phyloP scores from a whole-genome alignment of 306 rosid species.

The Quercus dentata region DNA sequence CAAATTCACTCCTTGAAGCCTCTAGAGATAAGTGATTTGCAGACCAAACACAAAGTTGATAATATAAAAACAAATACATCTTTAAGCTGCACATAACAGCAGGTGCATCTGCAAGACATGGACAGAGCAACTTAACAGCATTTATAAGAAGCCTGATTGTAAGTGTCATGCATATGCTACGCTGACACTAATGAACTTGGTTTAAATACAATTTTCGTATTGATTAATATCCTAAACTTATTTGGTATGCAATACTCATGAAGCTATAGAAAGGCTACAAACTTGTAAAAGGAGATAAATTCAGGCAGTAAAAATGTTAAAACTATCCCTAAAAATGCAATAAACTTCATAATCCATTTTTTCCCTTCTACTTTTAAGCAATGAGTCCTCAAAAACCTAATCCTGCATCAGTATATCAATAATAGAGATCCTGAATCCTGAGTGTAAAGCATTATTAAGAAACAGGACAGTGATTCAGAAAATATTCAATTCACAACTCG shows the following conservation, averaged over 20 bases:
- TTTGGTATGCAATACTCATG: not conserved
- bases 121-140: not conserved
- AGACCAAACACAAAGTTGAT: not conserved
- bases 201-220: not conserved
- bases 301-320: not conserved
- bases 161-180: not conserved
- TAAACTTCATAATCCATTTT: not conserved
- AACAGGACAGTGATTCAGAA: not conserved
- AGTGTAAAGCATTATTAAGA: not conserved
- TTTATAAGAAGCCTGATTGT: not conserved
- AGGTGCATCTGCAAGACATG: conserved; percentile 1
- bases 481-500: not conserved
- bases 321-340: not conserved
- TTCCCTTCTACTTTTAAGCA: not conserved
- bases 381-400: not conserved
- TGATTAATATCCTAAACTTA: not conserved
- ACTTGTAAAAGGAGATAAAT: not conserved
- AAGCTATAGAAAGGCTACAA: not conserved
- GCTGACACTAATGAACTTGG: not conserved
- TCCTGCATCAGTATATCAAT: too few relatives aligned
- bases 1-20: conserved; percentile 42
- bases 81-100: not conserved
- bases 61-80: not conserved
- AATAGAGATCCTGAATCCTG: not conserved
- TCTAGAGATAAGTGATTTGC: conserved; percentile 21